Base-by-base conservation (phyloP, 345 rosid genomes). In the Adansonia digitata region DNA sequence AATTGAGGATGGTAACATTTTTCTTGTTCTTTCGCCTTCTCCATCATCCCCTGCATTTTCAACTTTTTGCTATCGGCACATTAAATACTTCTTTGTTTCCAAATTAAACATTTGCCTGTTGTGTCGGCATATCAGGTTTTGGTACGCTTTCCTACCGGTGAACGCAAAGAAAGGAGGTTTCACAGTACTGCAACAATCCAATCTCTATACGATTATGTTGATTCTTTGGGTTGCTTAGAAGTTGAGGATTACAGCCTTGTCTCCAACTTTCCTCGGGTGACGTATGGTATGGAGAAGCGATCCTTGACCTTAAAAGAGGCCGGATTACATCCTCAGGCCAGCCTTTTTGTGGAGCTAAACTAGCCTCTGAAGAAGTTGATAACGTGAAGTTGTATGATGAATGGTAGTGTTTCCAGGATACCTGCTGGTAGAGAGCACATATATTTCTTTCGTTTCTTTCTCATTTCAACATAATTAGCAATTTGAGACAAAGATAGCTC, bases 321-420 rank as follows among this genome's bases (percentile, higher is more conserved):
- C 26, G 98, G 99, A 72, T 85, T 96, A 84, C 93, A 96, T 88
- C 99, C 99, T 75, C 98, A 93, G 83, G 99, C 95, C 69, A 92
- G 98, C 83, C 98, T 96, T 77, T 96, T 93, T 72, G 94, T 96
- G 78, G 98, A 96, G 94, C 80, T 88, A 71, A 88, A 86, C 88
- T 89, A 87, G 75, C n/a, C n/a, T 27, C 51, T 45, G 63, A 52
- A 35, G 48, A 39, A 64, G 15, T 74, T 75, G 56, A 75, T 66
- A 66, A 37, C 66, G 46, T 60, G 43, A 45, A 68, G 29, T 65
- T 45, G 69, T 34, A 61, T 73, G 34, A 77, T 53, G 64, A 77
- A 55, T 22, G 22, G 15, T 42, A 39, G 80, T n/a, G n/a, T 56
- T 64, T 39, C 10, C 48, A 49, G 55, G 68, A 62, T 43, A 48